A percentile compares a stretch with the other conserved stretches of the same genome.
These are phyloP conservation scores for Picea abies DNA, from an alignment of 83 land plant species.

Conservation along the genomic window DNA sequence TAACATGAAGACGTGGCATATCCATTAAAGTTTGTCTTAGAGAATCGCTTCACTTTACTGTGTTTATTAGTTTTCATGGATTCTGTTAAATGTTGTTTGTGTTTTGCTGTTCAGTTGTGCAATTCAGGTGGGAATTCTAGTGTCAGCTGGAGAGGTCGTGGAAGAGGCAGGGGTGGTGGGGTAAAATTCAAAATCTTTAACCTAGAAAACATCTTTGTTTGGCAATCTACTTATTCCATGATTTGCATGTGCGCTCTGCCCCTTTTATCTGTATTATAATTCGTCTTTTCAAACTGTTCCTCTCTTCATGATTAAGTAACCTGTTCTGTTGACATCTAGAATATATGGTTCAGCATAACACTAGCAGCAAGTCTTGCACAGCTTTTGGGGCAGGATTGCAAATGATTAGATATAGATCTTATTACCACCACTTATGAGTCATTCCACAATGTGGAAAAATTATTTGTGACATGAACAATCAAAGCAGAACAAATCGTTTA, in stretches of 20 bases:
- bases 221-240: not conserved
- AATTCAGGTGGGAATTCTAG: conserved; percentile 5
- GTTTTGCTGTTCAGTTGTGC: not conserved
- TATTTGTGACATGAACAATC: not conserved
- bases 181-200: not conserved
- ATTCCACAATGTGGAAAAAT: too few species aligned
- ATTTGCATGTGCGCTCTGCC: not conserved
- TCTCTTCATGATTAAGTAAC: not conserved
- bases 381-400: not conserved
- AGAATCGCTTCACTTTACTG: not conserved
- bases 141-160: conserved; percentile 6
- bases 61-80: not conserved
- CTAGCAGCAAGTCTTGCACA: not conserved
- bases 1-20: not conserved
- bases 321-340: not conserved
- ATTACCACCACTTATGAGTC: not conserved
- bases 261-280: not conserved
- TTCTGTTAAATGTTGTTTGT: not conserved
- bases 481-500: not conserved
- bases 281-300: not conserved
- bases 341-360: not conserved
- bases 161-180: conserved; percentile 14
- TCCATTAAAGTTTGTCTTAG: not conserved
- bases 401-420: not conserved
- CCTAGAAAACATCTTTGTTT: not conserved